Conservation (phyloP, 2,329 filamentous ascomycete species). For the Neocucurbitaria cava region DNA sequence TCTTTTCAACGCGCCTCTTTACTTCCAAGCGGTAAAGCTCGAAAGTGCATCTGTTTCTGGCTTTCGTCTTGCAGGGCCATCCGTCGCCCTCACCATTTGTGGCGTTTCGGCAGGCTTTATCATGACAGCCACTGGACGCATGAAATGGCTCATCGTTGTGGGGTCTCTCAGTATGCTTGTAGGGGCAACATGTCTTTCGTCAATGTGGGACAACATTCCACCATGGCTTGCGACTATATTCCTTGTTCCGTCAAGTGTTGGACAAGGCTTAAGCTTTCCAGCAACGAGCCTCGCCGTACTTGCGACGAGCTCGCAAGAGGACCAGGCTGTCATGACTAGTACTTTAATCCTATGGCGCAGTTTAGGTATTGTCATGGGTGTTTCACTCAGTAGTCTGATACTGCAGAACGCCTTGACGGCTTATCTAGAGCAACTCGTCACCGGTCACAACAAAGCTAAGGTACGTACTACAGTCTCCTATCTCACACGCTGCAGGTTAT, state of each 20-base stretch:
- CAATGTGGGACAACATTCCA: conserved; percentile 49
- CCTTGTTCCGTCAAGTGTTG: conserved; percentile 49
- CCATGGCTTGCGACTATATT: conserved; percentile 51
- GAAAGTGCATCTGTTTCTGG: conserved; percentile 74
- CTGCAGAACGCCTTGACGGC: conserved; percentile 73
- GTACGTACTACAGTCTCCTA: conserved; percentile 30
- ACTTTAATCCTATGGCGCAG: conserved; percentile 76
- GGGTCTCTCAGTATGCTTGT: conserved; percentile 49
- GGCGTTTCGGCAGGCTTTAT: conserved; percentile 53
- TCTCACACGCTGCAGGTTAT: background rate
- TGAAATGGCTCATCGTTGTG: conserved; percentile 51
- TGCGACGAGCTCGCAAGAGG: conserved; percentile 51
- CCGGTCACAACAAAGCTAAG: conserved; percentile 63
- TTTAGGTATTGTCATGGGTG: conserved; percentile 75
- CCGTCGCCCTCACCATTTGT: conserved; percentile 55
- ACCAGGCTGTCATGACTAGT: conserved; percentile 62
- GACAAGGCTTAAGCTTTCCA: conserved; percentile 53
- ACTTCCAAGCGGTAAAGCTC: conserved; percentile 60
- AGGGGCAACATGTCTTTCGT: conserved; percentile 44
- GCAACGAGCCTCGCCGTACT: conserved; percentile 52
- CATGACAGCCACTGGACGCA: conserved; percentile 53
- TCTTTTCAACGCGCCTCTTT: conserved; percentile 75
- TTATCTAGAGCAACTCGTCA: conserved; percentile 66
- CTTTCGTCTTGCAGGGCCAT: conserved; percentile 72
- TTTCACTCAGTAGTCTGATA: conserved; percentile 73